These are phyloP conservation scores for Euryodendron excelsum DNA, from an alignment of 148 eudicot genomes.

Conservation along the genomic window DNA sequence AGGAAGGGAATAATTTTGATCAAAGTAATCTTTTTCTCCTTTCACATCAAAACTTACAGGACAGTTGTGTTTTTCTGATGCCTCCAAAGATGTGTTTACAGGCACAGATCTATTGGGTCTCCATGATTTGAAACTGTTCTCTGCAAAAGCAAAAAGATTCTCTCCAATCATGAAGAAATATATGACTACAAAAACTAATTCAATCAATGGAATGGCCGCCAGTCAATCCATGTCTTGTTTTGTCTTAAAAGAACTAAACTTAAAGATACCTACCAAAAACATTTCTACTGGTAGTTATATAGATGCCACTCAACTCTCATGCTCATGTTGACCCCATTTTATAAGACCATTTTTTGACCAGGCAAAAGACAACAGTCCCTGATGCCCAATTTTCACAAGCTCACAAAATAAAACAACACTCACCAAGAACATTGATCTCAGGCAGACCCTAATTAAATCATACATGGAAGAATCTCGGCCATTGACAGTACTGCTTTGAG, in stretches of 20 bases:
- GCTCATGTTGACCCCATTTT: neutral
- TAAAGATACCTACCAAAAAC: neutral
- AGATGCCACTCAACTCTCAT: neutral
- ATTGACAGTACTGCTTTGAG: neutral
- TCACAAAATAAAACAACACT: neutral
- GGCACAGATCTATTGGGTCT: conserved; percentile 25
- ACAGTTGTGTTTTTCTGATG: neutral
- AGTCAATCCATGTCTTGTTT: too few species aligned
- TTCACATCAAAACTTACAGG: conserved; percentile 21
- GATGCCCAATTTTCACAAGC: neutral
- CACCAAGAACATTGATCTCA: neutral
- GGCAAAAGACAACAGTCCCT: neutral
- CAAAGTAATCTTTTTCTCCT: neutral
- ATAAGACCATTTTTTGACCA: neutral
- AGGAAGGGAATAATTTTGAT: neutral
- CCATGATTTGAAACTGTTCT: conserved; percentile 26
- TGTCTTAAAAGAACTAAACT: neutral
- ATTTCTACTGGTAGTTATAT: neutral
- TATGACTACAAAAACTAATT: neutral
- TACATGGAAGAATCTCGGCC: neutral
- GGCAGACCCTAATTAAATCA: neutral
- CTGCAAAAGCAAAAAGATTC: conserved; percentile 18
- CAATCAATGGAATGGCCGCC: neutral
- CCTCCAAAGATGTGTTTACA: conserved; percentile 9
- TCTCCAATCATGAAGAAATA: neutral